Conservation (phyloP, 2,329 filamentous ascomycete genomes). For the Epichloe glyceriae region DNA sequence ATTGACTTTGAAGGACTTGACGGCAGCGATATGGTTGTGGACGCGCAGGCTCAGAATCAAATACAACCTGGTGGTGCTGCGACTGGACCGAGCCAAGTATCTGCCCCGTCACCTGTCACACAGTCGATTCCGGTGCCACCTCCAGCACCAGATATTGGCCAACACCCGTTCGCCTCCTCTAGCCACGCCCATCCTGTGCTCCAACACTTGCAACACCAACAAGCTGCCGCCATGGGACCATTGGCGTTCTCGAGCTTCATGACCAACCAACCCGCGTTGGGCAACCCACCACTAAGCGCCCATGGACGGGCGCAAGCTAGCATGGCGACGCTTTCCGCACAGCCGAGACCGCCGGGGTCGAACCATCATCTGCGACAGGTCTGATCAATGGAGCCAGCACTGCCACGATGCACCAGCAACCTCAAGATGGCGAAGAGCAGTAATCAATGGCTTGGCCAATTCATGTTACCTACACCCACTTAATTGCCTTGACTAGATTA, state of each 20-base stretch:
- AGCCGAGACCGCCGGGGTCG: conserved; percentile 10
- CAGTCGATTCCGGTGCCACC: conserved; percentile 17
- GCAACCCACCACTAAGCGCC: conserved; percentile 8
- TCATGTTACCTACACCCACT: too few relatives aligned
- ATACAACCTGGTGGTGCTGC: conserved; percentile 1
- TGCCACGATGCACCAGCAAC: conserved; percentile 21
- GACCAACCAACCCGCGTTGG: conserved; percentile 14
- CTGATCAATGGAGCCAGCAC: conserved; percentile 20
- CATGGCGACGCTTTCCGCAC: conserved; percentile 15
- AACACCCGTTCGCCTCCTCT: conserved; percentile 12
- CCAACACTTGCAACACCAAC: conserved; percentile 10
- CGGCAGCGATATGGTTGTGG: conserved; percentile 25
- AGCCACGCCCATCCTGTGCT: conserved; percentile 9
- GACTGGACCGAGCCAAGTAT: neutral
- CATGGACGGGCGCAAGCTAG: conserved; percentile 17
- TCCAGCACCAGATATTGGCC: conserved; percentile 13
- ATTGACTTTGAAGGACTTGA: conserved; percentile 30
- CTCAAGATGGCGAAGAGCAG: neutral
- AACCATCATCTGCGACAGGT: neutral
- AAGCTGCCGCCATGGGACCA: conserved; percentile 10
- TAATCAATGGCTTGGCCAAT: neutral
- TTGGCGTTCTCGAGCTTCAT: conserved; percentile 16
- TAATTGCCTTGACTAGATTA: neutral
- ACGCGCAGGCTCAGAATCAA: conserved; percentile 17
- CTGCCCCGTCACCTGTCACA: conserved; percentile 5